Evolutionary conservation across 2,329 filamentous ascomycete genomes (phyloP).

Genomic region (Fusarium keratoplasticum): DNA sequence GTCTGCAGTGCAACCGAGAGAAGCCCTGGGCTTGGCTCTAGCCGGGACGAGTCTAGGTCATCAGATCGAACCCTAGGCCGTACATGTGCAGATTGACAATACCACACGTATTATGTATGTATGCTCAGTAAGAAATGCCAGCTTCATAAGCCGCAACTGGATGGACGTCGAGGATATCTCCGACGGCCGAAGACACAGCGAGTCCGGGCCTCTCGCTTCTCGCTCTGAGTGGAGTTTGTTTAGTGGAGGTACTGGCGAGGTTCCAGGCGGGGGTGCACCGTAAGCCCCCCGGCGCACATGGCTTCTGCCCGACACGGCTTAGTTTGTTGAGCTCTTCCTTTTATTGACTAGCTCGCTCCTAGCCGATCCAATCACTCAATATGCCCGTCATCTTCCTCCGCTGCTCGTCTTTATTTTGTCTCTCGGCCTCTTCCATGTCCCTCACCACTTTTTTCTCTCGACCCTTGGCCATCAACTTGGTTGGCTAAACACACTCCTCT

Average conservation of each 20-base stretch:
- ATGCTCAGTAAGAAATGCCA: neutral
- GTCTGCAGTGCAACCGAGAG: slow-evolving; percentile 12
- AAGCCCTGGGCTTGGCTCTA: neutral
- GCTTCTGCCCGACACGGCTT: slow-evolving; percentile 1
- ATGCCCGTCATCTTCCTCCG: neutral
- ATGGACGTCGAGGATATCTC: neutral
- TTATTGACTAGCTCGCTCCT: neutral
- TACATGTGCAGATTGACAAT: neutral
- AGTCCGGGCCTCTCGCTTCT: slow-evolving; percentile 13
- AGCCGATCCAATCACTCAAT: slow-evolving; percentile 19
- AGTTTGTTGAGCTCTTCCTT: neutral
- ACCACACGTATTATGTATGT: neutral
- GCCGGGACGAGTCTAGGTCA: slow-evolving; percentile 1
- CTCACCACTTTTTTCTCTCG: slow-evolving; percentile 21
- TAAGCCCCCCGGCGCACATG: slow-evolving; percentile 20
- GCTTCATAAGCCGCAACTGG: neutral
- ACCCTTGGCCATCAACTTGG: slow-evolving; percentile 16
- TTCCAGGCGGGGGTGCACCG: slow-evolving; percentile 8
- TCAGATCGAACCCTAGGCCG: slow-evolving; percentile 1
- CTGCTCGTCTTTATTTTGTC: slow-evolving; percentile 34
- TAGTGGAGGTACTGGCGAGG: slow-evolving; percentile 8
- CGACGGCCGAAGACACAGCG: neutral
- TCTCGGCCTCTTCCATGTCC: slow-evolving; percentile 14
- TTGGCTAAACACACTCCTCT: slow-evolving; percentile 13
- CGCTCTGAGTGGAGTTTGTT: slow-evolving; percentile 1